Base-by-base conservation (phyloP, 2,329 filamentous ascomycete species). In the Mycosphaerella sp. region DNA sequence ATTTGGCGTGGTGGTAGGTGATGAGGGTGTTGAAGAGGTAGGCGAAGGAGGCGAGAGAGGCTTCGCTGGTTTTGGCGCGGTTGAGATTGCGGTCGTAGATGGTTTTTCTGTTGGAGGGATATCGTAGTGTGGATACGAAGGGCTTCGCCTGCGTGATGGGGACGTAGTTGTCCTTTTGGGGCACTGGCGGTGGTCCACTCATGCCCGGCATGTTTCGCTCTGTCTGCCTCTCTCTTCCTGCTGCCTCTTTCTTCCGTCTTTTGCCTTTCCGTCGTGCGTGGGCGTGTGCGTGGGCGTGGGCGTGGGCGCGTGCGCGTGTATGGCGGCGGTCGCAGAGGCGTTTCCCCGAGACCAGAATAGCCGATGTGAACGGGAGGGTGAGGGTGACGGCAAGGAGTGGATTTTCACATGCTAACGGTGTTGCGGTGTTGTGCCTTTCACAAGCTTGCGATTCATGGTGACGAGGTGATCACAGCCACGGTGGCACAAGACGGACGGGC, bases 21-120 rank as follows among this genome's bases (percentile, higher is more conserved):
- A 98, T 91, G 87, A 97, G 95, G 76, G 96, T 92, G 57, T 86
- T 85, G 70, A 98, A 97, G 55, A 98, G 79, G 72, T 95, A 97
- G 41, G 93, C 92, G 73, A 98, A 97, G 73, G 89, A 90, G 9
- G 93, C 83, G 69, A 95, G 87, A 71, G 90, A 95, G 62, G 95
- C 82, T 77, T 97, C 92, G 55, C 87, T 82, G 64, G 87, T 89
- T 70, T 89, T 88, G 65, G 85, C 86, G 60, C 93, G 87, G 74
- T 96, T 96, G 58, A 97, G 78, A 58, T 95, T 90, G 52, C 93
- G 83, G 77, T 96, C 90, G 77, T 97, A 98, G 76, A 98, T 97
- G 61, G 90, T 95, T 76, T 97, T 97, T 76, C 90, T 89, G 72
- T 84, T 95, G 53, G 88, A 88, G 45, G 93, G 92, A 67, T 95